phyloP scores from a whole-genome alignment of 495 filamentous ascomycete genomes.

The Thozetella sp. region DNA sequence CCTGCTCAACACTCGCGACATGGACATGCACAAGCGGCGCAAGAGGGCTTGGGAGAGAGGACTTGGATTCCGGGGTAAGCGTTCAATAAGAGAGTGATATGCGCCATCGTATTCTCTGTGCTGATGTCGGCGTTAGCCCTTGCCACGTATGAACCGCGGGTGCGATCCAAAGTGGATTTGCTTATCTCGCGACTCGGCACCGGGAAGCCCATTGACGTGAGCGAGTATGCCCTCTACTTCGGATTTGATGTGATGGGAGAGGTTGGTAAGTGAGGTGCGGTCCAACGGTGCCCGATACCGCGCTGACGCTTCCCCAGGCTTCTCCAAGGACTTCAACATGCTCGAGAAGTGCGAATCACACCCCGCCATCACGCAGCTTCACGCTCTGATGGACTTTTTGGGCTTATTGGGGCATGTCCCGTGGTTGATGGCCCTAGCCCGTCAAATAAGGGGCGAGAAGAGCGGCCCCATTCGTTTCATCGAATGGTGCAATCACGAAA shows the following conservation, averaged over 20 bases:
- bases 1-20: slow-evolving; percentile 22
- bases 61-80: slow-evolving; percentile 26
- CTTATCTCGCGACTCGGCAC: slow-evolving; percentile 22
- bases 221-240: slow-evolving; percentile 30
- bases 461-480: no score
- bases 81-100: no score
- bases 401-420: slow-evolving; percentile 28
- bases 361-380: slow-evolving; percentile 28
- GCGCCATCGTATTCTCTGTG: background rate
- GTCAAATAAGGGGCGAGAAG: no score
- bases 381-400: slow-evolving; percentile 30
- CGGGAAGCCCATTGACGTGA: slow-evolving; percentile 20
- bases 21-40: slow-evolving; percentile 21
- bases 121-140: no score
- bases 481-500: no score
- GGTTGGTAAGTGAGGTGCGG: slow-evolving; percentile 9
- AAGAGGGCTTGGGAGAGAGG: slow-evolving; percentile 36
- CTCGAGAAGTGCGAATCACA: slow-evolving; percentile 24
- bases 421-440: slow-evolving; percentile 38
- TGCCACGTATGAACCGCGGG: slow-evolving; percentile 19
- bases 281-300: background rate
- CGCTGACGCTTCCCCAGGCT: slow-evolving; percentile 4
- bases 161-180: slow-evolving; percentile 20
- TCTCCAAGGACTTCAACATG: slow-evolving; percentile 35
- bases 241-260: slow-evolving; percentile 25